Evolutionary conservation across 805 yeast genomes (phyloP), one percentile per base, ranked within the genome.

Genomic region (Lachancea quebecensis): DNA sequence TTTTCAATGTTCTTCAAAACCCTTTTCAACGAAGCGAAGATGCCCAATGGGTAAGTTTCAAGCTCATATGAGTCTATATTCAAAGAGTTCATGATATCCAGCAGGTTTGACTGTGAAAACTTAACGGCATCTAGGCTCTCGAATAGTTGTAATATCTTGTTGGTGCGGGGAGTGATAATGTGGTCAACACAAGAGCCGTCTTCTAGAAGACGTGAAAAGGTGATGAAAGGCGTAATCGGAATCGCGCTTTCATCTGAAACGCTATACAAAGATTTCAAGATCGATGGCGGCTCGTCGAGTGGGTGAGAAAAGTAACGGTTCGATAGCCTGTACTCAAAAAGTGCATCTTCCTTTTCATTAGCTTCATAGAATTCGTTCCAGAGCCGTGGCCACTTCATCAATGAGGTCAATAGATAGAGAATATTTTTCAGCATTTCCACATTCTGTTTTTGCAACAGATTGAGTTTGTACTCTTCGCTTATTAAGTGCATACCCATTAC

Each of bases 41-140:
- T 69, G 0, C 95, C 95, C 2, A 79, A 64, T 0, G 96, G 96
- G 53, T 73, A 84, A 0, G 88, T 75, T 35, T 84, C 85, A 5
- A 88, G 60, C 39, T 74, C 79, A 3, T 66, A 61, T 15, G 67
- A 56, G 1, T 72, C 68, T 15, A 87, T 72, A 4, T 73, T 75
- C 48, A 75, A 73, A 30, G 78, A 81, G 9, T 74, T 74, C 73
- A 87, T 74, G 56, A 82, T 64, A 47, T 75, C 79, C 1, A 85
- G 74, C 21, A 87, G 71, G 47, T 80, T 79, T 10, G 61, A 67
- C 0, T 77, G 66, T 0, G 75, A 70, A 50, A 71, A 77, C 16
- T 71, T 71, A 0, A 78, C 66, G 0, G 87, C 76, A 5, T 79
- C 77, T 16, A 81, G 59, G 8, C 74, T 70, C 53, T 84, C 90